These are phyloP conservation scores for Trichoderma guizhouense DNA, from an alignment of 2,329 filamentous ascomycete species.

Conservation along the genomic window DNA sequence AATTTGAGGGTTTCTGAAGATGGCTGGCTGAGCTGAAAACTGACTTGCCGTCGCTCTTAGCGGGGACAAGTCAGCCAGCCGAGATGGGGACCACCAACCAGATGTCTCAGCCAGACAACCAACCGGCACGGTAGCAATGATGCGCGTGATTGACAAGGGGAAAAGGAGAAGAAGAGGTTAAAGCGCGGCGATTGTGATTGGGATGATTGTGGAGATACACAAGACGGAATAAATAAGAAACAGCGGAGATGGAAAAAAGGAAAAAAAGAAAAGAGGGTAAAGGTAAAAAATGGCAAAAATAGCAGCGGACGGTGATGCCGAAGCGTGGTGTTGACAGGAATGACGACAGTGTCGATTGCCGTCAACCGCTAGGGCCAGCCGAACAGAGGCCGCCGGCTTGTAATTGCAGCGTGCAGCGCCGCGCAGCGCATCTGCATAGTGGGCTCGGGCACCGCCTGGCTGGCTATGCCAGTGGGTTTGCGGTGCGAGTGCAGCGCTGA, in stretches of 20 bases:
- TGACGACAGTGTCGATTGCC: neutral
- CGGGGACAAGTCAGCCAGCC: constrained; percentile 11
- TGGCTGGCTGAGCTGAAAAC: neutral
- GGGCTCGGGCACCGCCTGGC: constrained; percentile 14
- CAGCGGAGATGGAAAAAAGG: neutral
- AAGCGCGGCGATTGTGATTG: neutral
- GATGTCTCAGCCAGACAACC: constrained; percentile 5
- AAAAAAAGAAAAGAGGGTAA: neutral
- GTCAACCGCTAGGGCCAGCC: neutral
- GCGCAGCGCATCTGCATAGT: constrained; percentile 6
- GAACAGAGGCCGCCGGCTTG: constrained; percentile 12
- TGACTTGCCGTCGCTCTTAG: neutral
- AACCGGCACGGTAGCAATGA: neutral
- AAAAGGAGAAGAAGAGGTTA: neutral
- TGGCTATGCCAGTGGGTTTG: constrained; percentile 10
- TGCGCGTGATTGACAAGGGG: neutral
- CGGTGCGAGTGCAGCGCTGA: constrained; percentile 5
- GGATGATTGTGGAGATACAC: neutral
- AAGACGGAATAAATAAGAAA: neutral
- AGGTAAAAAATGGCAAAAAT: neutral
- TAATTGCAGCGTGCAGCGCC: neutral
- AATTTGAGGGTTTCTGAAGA: neutral
- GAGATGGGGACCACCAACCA: constrained; percentile 4
- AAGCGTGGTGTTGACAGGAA: neutral
- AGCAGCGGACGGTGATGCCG: constrained; percentile 9